Percentiles rank a stretch among this genome's conserved stretches.
Evolutionary conservation across 805 yeast species (phyloP).

Genomic region (Myxozyma geophila): DNA sequence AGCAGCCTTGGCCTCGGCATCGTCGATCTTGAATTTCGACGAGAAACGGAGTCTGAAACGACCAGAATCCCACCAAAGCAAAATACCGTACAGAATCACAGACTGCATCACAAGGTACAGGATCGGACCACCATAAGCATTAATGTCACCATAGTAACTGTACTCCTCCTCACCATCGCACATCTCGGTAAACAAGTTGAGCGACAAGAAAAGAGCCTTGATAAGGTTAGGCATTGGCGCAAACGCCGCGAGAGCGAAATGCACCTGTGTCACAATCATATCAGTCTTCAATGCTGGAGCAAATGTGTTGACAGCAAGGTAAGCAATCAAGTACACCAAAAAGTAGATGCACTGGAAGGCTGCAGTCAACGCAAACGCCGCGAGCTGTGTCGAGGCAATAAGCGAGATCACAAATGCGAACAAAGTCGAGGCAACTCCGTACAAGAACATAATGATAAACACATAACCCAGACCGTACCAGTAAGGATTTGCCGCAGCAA

Average conservation of each 20-base stretch:
- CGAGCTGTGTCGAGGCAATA: conserved; percentile 44
- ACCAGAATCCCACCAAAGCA: conserved; percentile 47
- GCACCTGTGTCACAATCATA: conserved; percentile 37
- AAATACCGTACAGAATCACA: conserved; percentile 35
- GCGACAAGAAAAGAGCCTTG: conserved; percentile 42
- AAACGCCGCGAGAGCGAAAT: conserved; percentile 42
- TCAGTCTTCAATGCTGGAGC: conserved; percentile 42
- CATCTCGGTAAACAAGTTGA: conserved; percentile 45
- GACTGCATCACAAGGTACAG: conserved; percentile 43
- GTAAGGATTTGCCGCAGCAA: conserved; percentile 39
- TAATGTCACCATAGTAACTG: conserved; percentile 42
- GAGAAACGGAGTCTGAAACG: conserved; percentile 37
- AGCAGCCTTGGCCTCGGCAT: conserved; percentile 30
- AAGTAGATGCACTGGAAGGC: conserved; percentile 44
- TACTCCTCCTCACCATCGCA: conserved; percentile 39
- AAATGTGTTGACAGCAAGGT: conserved; percentile 42
- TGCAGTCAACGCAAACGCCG: conserved; percentile 49
- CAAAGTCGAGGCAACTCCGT: conserved; percentile 42
- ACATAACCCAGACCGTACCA: conserved; percentile 44
- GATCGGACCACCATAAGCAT: conserved; percentile 46
- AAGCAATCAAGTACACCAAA: conserved; percentile 44
- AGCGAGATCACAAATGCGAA: conserved; percentile 44
- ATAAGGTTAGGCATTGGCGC: conserved; percentile 43
- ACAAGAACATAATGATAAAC: conserved; percentile 43
- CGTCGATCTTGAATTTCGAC: conserved; percentile 18